phyloP scores from a whole-genome alignment of 1,284 basidiomycete species.

The Cerrena zonata region DNA sequence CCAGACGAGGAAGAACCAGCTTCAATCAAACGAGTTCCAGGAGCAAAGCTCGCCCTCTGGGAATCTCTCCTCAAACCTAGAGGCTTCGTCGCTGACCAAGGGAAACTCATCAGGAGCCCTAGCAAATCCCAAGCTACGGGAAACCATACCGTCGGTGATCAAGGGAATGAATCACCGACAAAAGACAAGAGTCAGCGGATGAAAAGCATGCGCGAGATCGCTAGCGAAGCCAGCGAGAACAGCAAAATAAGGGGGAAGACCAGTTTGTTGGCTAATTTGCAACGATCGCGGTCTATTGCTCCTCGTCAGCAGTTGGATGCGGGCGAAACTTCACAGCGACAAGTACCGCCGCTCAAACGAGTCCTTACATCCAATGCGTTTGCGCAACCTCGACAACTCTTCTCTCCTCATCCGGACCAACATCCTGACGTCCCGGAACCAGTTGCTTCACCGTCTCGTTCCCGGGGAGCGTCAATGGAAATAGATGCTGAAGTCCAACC shows the following conservation, averaged over 20 bases:
- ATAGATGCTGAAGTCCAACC: not conserved
- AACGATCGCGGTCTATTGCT: conserved; percentile 16
- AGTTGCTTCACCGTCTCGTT: not conserved
- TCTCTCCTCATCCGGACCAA: not conserved
- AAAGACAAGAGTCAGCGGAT: not conserved
- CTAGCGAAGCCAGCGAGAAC: not conserved
- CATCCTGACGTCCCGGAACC: not conserved
- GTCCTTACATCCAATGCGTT: conserved; percentile 10
- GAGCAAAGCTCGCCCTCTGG: conserved; percentile 62
- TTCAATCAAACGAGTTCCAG: conserved; percentile 48
- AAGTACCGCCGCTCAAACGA: not conserved
- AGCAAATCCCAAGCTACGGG: conserved; percentile 35
- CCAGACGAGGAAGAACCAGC: conserved; percentile 49
- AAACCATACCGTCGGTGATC: conserved; percentile 4
- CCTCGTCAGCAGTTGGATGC: conserved; percentile 1
- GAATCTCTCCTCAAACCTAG: conserved; percentile 55
- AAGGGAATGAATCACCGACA: conserved; percentile 12
- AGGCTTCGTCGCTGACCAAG: conserved; percentile 53
- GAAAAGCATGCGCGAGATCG: not conserved
- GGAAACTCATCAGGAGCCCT: conserved; percentile 51
- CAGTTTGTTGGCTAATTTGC: conserved; percentile 12
- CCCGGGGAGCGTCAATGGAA: no score
- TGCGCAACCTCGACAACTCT: no score
- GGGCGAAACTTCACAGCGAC: not conserved
- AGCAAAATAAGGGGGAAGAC: not conserved